phyloP scores from a whole-genome alignment of 2,329 filamentous ascomycete species.

The Knufia fluminis region DNA sequence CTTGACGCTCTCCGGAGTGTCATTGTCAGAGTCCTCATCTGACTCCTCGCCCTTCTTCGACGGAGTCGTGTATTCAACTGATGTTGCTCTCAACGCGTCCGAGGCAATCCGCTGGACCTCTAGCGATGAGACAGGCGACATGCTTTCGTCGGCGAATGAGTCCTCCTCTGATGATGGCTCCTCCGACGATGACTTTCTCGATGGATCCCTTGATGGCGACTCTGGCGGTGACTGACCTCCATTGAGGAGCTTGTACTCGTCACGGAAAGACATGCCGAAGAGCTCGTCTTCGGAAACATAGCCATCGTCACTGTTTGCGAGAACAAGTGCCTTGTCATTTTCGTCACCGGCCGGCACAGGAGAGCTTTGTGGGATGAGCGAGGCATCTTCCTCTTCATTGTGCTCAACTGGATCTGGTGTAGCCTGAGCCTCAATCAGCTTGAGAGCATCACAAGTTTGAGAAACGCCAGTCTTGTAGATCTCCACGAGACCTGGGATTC shows the following conservation, averaged over 20 bases:
- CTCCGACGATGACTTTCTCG: background rate
- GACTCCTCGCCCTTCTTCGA: background rate
- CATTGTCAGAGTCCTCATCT: background rate
- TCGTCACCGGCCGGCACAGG: too few species aligned
- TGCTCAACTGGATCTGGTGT: too few species aligned
- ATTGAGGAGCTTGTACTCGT: background rate
- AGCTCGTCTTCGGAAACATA: slow-evolving; percentile 3
- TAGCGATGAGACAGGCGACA: background rate
- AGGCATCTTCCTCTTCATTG: too few species aligned
- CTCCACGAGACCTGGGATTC: too few species aligned
- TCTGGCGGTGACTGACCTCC: slow-evolving; percentile 1
- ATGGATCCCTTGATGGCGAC: background rate
- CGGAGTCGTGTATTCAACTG: background rate
- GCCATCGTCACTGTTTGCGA: too few species aligned
- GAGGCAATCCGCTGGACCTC: background rate
- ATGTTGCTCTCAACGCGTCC: background rate
- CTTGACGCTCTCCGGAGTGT: background rate
- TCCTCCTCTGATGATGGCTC: background rate
- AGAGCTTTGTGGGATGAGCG: too few species aligned
- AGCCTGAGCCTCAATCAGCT: too few species aligned
- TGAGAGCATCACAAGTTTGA: too few species aligned
- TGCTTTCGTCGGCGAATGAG: background rate
- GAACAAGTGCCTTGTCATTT: too few species aligned
- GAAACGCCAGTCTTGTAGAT: too few species aligned
- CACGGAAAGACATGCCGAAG: slow-evolving; percentile 4